Percentiles rank a stretch among this genome's conserved stretches.
Conservation (phyloP, 129 eudicot species). For the Sambucus nigra region DNA sequence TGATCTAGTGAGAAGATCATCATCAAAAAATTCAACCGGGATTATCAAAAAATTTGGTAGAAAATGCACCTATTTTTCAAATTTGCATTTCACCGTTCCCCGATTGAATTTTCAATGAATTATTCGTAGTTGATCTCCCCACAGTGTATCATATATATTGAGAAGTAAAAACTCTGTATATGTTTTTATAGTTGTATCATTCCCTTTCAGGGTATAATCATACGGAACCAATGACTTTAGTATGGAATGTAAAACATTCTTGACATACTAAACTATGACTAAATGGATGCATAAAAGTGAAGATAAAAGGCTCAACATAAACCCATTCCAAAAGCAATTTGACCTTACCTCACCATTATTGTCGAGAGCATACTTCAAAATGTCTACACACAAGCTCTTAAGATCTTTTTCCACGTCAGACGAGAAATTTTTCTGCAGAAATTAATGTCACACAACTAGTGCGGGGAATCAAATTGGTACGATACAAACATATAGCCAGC, state of each 20-base stretch:
- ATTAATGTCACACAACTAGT: background rate
- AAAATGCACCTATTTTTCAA: no score
- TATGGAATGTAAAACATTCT: background rate
- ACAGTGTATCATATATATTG: background rate
- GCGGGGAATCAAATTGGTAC: slow-evolving; percentile 3
- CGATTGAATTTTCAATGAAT: no score
- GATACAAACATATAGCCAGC: slow-evolving; percentile 1
- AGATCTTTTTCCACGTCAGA: slow-evolving; percentile 33
- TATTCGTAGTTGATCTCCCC: no score
- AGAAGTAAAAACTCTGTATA: no score
- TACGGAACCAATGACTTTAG: background rate
- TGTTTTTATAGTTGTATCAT: no score
- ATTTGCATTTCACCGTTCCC: no score
- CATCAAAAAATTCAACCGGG: no score
- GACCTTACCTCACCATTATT: slow-evolving; percentile 42
- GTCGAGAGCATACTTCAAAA: slow-evolving; percentile 27
- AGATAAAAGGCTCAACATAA: background rate
- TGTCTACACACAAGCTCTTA: slow-evolving; percentile 43
- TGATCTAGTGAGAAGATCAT: no score
- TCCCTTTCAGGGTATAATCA: no score
- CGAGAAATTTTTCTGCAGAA: slow-evolving; percentile 35
- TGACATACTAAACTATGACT: background rate
- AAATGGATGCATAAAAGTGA: background rate
- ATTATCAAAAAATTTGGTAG: no score
- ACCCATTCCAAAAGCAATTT: slow-evolving; percentile 1